These are phyloP conservation scores for Ophiognomonia clavigignenti-juglandacearum DNA, from an alignment of 2,329 filamentous ascomycete genomes.

Conservation along the genomic window DNA sequence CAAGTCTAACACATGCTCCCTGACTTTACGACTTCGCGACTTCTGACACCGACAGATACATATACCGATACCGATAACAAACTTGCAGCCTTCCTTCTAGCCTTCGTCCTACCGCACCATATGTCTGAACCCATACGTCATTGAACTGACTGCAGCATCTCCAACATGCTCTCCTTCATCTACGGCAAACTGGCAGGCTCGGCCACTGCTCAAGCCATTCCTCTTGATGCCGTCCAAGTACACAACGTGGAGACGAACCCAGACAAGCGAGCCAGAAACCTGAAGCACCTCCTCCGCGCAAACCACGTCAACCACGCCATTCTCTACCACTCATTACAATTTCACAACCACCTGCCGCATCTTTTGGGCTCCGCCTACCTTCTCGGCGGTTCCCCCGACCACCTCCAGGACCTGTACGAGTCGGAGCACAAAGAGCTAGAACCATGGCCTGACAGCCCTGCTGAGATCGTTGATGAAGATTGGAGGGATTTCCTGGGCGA, in stretches of 20 bases:
- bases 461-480: slow-evolving; percentile 76
- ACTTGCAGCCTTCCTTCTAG: no score
- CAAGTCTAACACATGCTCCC: background rate
- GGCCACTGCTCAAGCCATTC: slow-evolving; percentile 33
- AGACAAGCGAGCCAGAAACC: slow-evolving; percentile 72
- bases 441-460: slow-evolving; percentile 77
- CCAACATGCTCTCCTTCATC: slow-evolving; percentile 24
- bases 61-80: no score
- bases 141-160: slow-evolving; percentile 10
- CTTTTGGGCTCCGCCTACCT: slow-evolving; percentile 81
- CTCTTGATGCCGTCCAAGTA: slow-evolving; percentile 64
- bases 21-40: background rate
- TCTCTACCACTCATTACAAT: slow-evolving; percentile 68
- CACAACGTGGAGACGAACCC: slow-evolving; percentile 75
- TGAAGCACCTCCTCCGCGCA: slow-evolving; percentile 86
- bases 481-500: slow-evolving; percentile 84
- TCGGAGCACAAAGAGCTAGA: slow-evolving; percentile 66
- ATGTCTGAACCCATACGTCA: background rate
- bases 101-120: background rate
- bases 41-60: no score
- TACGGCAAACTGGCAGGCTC: slow-evolving; percentile 25
- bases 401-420: slow-evolving; percentile 80
- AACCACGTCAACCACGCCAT: slow-evolving; percentile 91
- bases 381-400: slow-evolving; percentile 67
- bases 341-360: slow-evolving; percentile 81